A percentile compares a stretch with the other conserved stretches of the same genome.
These are phyloP conservation scores for Sporobolomyces pararoseus DNA, from an alignment of 768 basidiomycete species.

Conservation along the genomic window DNA sequence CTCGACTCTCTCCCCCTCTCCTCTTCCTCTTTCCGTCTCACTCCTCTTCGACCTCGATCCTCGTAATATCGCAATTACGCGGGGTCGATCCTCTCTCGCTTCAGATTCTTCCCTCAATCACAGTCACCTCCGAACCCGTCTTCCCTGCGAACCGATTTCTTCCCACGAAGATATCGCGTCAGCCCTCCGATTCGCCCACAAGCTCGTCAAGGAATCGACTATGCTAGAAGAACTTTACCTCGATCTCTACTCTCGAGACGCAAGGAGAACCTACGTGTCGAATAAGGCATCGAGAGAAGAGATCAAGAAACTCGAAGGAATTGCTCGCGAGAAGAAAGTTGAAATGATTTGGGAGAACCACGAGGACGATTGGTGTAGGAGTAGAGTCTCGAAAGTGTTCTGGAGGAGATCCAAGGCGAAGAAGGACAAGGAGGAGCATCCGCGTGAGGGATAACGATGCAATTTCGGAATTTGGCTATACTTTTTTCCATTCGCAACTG, in stretches of 20 bases:
- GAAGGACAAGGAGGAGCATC: not conserved
- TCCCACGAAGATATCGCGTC: not conserved
- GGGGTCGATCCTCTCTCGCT: not conserved
- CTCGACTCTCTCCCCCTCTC: not conserved
- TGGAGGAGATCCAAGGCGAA: not conserved
- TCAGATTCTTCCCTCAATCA: not conserved
- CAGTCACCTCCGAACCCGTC: not conserved
- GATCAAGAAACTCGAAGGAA: not conserved
- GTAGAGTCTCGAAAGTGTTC: conserved; percentile 1
- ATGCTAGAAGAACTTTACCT: not conserved
- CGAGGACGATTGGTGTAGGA: not conserved
- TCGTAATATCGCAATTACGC: no score
- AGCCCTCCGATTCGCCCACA: not conserved
- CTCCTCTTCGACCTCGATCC: conserved; percentile 1
- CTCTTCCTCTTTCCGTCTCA: not conserved
- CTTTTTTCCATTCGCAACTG: no score
- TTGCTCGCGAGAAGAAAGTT: not conserved
- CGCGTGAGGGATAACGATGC: no score
- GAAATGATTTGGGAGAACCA: conserved; percentile 4
- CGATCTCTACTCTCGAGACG: not conserved
- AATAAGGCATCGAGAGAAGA: not conserved
- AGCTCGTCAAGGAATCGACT: not conserved
- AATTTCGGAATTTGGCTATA: no score
- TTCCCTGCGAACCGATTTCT: not conserved
- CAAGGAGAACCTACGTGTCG: not conserved